These are phyloP conservation scores for Mycena rosella DNA, from an alignment of 768 basidiomycete species.

Conservation along the genomic window DNA sequence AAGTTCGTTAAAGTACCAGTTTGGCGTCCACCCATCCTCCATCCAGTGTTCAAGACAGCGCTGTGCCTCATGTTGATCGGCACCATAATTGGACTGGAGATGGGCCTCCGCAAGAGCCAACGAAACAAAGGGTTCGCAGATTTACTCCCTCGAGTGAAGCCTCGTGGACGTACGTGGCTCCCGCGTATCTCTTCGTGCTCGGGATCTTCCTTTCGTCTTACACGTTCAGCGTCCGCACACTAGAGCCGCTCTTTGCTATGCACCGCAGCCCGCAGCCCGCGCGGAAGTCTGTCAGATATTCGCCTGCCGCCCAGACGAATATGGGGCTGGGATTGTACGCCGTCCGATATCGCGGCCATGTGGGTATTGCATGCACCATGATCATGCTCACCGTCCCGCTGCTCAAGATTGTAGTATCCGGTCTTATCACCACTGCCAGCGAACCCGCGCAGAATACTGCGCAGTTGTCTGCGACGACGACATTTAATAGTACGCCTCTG, in stretches of 20 bases:
- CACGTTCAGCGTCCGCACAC: conserved; percentile 18
- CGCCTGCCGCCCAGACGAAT: conserved; percentile 8
- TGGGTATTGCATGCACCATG: conserved; percentile 6
- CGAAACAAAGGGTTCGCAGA: conserved; percentile 16
- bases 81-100: conserved; percentile 7
- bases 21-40: conserved; percentile 4
- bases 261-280: conserved; percentile 19
- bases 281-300: conserved; percentile 18
- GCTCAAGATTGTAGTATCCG: conserved; percentile 23
- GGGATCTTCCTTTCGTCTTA: conserved; percentile 17
- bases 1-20: not conserved
- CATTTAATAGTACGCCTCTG: conserved; percentile 6
- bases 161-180: conserved; percentile 25
- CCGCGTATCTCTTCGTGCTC: conserved; percentile 24
- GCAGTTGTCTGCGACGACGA: not conserved
- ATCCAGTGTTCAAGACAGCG: not conserved
- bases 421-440: not conserved
- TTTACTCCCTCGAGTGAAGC: not conserved
- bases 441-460: not conserved
- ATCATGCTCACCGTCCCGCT: conserved; percentile 8
- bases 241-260: conserved; percentile 20
- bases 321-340: conserved; percentile 13
- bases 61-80: not conserved
- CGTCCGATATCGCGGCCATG: not conserved
- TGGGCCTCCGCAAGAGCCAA: not conserved